phyloP scores from a whole-genome alignment of 1,284 basidiomycete genomes.

The Ustilago nuda region DNA sequence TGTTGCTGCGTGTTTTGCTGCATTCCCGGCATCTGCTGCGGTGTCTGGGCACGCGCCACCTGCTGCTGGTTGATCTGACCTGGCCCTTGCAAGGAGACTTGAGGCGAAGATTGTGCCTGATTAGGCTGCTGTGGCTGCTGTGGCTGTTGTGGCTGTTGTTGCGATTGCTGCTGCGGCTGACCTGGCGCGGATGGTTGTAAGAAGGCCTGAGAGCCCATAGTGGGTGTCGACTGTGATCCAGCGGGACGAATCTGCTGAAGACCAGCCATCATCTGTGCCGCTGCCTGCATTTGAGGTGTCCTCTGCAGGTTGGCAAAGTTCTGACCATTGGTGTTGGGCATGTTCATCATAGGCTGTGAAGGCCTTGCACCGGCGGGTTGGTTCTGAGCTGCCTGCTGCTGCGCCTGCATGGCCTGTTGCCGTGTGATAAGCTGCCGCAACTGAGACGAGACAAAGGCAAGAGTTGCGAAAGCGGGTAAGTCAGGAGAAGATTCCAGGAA shows the following conservation, averaged over 20 bases:
- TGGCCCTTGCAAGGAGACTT: conserved; percentile 26
- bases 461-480: background rate
- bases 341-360: conserved; percentile 43
- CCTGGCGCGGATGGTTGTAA: conserved; percentile 29
- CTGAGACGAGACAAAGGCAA: conserved; percentile 7
- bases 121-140: conserved; percentile 23
- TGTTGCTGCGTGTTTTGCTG: conserved; percentile 33
- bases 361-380: conserved; percentile 43
- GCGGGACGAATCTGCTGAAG: conserved; percentile 44
- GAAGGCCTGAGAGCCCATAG: conserved; percentile 35
- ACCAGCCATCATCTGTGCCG: conserved; percentile 56
- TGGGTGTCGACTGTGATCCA: conserved; percentile 35
- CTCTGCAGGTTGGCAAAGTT: conserved; percentile 53
- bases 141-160: conserved; percentile 25
- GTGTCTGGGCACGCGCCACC: conserved; percentile 24
- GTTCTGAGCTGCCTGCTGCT: conserved; percentile 51
- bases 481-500: too few relatives aligned
- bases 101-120: conserved; percentile 32
- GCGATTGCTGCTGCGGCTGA: conserved; percentile 24
- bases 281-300: conserved; percentile 53
- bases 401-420: conserved; percentile 54
- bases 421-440: conserved; percentile 51
- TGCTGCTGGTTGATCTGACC: conserved; percentile 34
- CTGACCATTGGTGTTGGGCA: conserved; percentile 32
- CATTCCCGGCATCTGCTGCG: conserved; percentile 24